Evolutionary conservation across 768 basidiomycete genomes (phyloP).

Genomic region (Cystobasidium onofrii): DNA sequence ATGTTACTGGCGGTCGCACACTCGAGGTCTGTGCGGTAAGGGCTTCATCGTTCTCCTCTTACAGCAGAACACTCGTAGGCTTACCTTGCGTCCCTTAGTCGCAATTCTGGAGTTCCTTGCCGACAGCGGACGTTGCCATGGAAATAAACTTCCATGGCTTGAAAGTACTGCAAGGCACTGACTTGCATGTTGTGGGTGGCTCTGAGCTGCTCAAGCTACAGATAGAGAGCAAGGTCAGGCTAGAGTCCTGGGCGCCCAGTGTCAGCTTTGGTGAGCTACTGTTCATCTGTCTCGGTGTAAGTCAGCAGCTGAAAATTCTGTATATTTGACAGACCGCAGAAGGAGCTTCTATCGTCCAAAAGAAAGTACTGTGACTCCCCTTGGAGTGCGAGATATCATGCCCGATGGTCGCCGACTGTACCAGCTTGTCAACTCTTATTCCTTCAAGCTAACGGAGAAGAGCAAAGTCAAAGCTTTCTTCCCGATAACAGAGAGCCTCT

Average conservation of each 20-base stretch:
- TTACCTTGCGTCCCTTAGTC: neutral
- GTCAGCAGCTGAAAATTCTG: neutral
- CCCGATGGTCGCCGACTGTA: slow-evolving; percentile 17
- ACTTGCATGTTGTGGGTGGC: slow-evolving; percentile 10
- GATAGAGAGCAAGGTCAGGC: slow-evolving; percentile 15
- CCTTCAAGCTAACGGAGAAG: slow-evolving; percentile 31
- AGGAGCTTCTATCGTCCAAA: slow-evolving; percentile 17
- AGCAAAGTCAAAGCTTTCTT: slow-evolving; percentile 10
- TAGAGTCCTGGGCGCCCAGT: slow-evolving; percentile 16
- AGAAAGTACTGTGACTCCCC: slow-evolving; percentile 2
- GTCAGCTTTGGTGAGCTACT: slow-evolving; percentile 19
- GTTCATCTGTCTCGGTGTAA: neutral
- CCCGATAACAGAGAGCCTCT: slow-evolving; percentile 23
- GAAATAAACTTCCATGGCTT: slow-evolving; percentile 28
- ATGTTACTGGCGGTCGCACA: slow-evolving; percentile 22
- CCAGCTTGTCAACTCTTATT: slow-evolving; percentile 31
- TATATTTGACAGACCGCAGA: neutral
- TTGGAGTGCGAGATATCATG: slow-evolving; percentile 17
- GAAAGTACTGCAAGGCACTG: neutral
- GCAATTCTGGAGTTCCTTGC: slow-evolving; percentile 22
- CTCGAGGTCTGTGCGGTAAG: slow-evolving; percentile 29
- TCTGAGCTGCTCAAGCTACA: slow-evolving; percentile 2
- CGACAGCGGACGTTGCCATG: slow-evolving; percentile 5
- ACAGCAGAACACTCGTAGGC: neutral
- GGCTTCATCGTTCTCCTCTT: neutral